Evolutionary conservation across 306 rosid species (phyloP), one percentile per base, ranked within the genome.

Genomic region (Betula pendula): DNA sequence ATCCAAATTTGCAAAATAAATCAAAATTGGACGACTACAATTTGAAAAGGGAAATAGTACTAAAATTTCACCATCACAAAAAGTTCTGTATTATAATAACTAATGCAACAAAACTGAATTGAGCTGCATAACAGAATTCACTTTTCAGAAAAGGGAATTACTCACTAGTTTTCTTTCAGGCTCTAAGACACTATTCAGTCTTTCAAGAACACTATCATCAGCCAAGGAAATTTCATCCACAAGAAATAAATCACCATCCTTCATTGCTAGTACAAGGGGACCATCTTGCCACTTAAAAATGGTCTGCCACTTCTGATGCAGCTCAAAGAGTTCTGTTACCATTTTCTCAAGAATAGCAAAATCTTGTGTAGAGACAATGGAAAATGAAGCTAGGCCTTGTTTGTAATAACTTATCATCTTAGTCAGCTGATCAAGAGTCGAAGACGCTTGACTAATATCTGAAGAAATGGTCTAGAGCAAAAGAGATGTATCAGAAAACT

Each of bases 141-240:
- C n/a, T 35, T 2, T 2, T 20, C 42, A 68, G 63, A 58, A 33
- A 6, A 9, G 50, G 53, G 70, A 65, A 16, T 16, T 53, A 85
- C 92, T 82, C 77, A 92, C 97, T 72, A 95, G 86, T 47, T 81
- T 95, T 88, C 96, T 88, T 80, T 95, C 98, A 58, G 92, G 93
- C 88, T 95, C 98, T 88, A 95, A 78, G 69, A 90, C 98, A 74
- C 97, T 95, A 75, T 95, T 95, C 86, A 95, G 78, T 83, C 98
- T 92, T 86, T 95, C 98, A 48, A 95, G 97, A 49, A 95, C 98
- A 68, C 98, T 95, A 86, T 95, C 98, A 87, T 95, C 97, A 50
- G 98, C 97, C 90, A 95, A 88, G 47, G 96, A 92, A 82, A 95
- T 92, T 83, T 95, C 98, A 87, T 95, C 98, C 49, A 89, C 89